Conservation (phyloP, 768 basidiomycete genomes). For the Leccinum broughii region DNA sequence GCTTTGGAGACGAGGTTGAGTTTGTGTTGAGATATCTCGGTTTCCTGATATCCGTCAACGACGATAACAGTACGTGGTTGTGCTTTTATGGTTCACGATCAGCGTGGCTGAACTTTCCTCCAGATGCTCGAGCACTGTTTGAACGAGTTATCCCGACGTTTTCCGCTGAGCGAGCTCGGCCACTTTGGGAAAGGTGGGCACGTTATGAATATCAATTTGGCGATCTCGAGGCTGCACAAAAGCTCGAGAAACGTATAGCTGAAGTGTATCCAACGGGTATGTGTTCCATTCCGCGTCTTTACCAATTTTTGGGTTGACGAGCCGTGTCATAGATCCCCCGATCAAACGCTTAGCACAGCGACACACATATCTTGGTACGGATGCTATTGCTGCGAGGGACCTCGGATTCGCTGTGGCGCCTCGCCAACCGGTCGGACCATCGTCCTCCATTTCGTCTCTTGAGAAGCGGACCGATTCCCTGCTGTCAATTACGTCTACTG, state of each 20-base stretch:
- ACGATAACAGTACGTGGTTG: constrained; percentile 79
- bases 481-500: constrained; percentile 32
- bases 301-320: neutral
- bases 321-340: constrained; percentile 61
- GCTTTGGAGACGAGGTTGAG: constrained; percentile 78
- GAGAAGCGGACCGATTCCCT: constrained; percentile 40
- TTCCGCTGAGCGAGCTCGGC: constrained; percentile 72
- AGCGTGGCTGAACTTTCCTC: constrained; percentile 3
- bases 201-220: constrained; percentile 94
- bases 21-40: constrained; percentile 88
- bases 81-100: neutral
- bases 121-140: constrained; percentile 95
- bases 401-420: constrained; percentile 70
- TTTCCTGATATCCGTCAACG: constrained; percentile 93
- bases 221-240: constrained; percentile 84
- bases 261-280: constrained; percentile 85
- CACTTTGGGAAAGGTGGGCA: constrained; percentile 96
- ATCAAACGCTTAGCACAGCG: constrained; percentile 91
- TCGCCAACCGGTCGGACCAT: constrained; percentile 26
- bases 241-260: constrained; percentile 85
- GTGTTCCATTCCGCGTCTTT: constrained; percentile 14
- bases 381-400: constrained; percentile 87
- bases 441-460: constrained; percentile 23
- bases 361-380: constrained; percentile 69
- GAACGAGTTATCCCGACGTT: constrained; percentile 84